Percentiles rank a stretch among this genome's conserved stretches.
These are phyloP conservation scores for Plasmodium ovale DNA, from an alignment of 169 alveolate species.

Conservation along the genomic window DNA sequence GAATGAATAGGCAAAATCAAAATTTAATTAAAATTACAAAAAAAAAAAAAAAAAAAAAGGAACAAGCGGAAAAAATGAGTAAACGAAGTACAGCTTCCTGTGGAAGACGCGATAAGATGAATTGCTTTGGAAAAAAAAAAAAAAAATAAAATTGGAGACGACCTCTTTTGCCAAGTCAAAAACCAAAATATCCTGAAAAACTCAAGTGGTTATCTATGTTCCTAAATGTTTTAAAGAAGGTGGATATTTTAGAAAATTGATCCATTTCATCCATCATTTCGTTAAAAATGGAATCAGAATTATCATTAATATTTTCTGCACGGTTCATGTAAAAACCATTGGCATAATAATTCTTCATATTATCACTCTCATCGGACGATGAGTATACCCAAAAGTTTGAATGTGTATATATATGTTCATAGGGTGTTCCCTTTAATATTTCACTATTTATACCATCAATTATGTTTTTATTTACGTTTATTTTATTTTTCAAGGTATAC, in stretches of 20 bases:
- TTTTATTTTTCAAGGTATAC: constrained; percentile 34
- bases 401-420: constrained; percentile 71
- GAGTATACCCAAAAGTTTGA: constrained; percentile 72
- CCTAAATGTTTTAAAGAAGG: constrained; percentile 38
- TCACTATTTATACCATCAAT: constrained; percentile 66
- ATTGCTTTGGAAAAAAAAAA: too few species aligned
- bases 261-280: constrained; percentile 32
- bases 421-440: constrained; percentile 62
- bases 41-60: too few species aligned
- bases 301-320: background rate
- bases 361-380: constrained; percentile 56
- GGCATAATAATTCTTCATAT: background rate
- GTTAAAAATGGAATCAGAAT: constrained; percentile 29
- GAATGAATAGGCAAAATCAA: too few species aligned
- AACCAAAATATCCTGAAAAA: constrained; percentile 59
- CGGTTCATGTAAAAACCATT: constrained; percentile 27
- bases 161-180: constrained; percentile 4
- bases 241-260: constrained; percentile 32
- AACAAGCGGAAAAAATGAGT: too few species aligned
- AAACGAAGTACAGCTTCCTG: too few species aligned
- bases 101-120: too few species aligned
- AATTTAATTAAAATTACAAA: too few species aligned
- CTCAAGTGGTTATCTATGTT: constrained; percentile 33
- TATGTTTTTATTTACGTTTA: constrained; percentile 63
- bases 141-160: too few species aligned